Base-by-base conservation (phyloP, 805 yeast genomes). In the Clavispora santaluciae region DNA sequence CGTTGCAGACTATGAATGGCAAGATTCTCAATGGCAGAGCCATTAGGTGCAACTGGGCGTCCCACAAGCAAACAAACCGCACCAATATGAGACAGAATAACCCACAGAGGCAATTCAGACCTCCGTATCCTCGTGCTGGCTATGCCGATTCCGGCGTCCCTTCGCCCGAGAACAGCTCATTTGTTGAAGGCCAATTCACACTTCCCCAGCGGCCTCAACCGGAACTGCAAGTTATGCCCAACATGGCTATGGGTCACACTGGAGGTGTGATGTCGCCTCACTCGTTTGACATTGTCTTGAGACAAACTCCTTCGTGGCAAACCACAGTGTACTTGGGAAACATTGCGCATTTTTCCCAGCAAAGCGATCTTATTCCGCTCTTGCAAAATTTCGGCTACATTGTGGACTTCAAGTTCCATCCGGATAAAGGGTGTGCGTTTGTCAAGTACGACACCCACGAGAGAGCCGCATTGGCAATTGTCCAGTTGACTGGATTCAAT, bases 281-380 rank as follows among this genome's bases (percentile, higher is more conserved):
- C 51, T 70, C 79, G 36, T 85, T 78, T 57, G 93, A 86, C 39
- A 67, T 77, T 38, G 83, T 87, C 36, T 66, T 85, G 44, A 73
- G 86, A 64, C 90, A 85, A 61, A 72, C 93, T 6, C 95, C 95
- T 33, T 72, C 76, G 41, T 83, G 88, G 88, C 83, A 81, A 48
- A 82, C 91, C 6, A 87, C 95, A 5, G 93, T 88, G 22, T 88
- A 88, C 58, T 69, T 88, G 44, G 96, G 96, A 33, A 88, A 88
- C 61, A 72, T 88, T 53, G 83, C 93, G 22, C 90, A 83, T 51
- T 80, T 72, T 59, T 80, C 86, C 21, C 78, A 83, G 38, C 88
- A 85, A 60, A 72, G 72, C 41, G 93, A 86, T 48, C 67, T 88
- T 54, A 70, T 83, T 42, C 87, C 91, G 17, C 63, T 87, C 39